Base-by-base conservation (phyloP, 768 basidiomycete species). In the Scleroderma bovista region DNA sequence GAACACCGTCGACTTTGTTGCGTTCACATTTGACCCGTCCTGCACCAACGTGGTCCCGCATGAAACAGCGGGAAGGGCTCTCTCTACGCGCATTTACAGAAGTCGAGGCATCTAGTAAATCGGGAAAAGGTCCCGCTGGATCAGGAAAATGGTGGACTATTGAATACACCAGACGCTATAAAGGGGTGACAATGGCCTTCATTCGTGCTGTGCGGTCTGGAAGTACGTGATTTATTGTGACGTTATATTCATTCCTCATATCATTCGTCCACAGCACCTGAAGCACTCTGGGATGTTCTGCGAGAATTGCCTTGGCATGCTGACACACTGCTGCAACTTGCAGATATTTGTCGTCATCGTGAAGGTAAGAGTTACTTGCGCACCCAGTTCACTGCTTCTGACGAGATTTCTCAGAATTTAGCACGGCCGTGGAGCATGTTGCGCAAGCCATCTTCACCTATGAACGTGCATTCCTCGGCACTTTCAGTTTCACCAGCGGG, bases 381-480 rank as follows among this genome's bases (percentile, higher is more conserved):
- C 17, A 13, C 36, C 11, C 20, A 22, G 16, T 16, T 17, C 33
- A 15, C 31, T 24, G 8, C 12, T 37, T 19, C 23, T 53, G 8
- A 52, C 36, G 39, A 19, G 13, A n/a, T 34, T 31, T 31, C 12
- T 53, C 48, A 91, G 93, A 96, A 61, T 81, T 93, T 59, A 76
- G 84, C 33, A 80, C 84, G 47, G 90, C 92, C 0, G 81, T 88
- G 3, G 93, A 96, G 52, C 91, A 82, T 58, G 81, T 93, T n/a
- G 88, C 92, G 49, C 80, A 93, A n/a, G 88, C 94, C 0, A 66
- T 99, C 15, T 97, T 94, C 69, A 84, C 93, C 0, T 96, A 94
- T 53, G 94, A 97, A 60, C 81, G 93, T 12, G 83, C 88, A 11
- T 88, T 97, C 57, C 77, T 92, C 15, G 90, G 93, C 2, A 73